Base-by-base conservation (phyloP, 768 basidiomycete species). In the Lentinula lateritia region DNA sequence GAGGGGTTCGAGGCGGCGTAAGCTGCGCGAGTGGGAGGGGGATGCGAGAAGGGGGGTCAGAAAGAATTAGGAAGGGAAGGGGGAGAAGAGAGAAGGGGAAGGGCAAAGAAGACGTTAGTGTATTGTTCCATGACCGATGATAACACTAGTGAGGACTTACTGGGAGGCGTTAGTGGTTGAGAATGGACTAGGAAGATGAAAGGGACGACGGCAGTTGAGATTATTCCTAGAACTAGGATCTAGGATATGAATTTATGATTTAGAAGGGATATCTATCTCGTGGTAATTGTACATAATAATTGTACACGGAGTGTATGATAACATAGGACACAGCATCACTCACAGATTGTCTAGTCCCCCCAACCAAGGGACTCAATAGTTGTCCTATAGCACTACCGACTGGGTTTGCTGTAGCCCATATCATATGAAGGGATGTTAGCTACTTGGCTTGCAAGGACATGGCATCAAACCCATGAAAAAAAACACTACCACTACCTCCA, bases 151-250 rank as follows among this genome's bases (percentile, higher is more conserved):
- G 23, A 23, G 23, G 34, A 61, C 81, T 43, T 71, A 93, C 92
- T 93, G 0, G 92, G 92, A 32, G 92, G 92, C 7, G 80, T 85
- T 20, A 90, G 90, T 6, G 92, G 92, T 1, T 79, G 76, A 36
- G 76, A 75, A 1, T 75, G 67, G 23, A 95, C 81, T 23, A 92
- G 69, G 52, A 93, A 75, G 2, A 83, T 75, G 18, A 79, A 75
- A 0, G 91, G 90, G 8, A 77, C 68, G 0, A 79, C 81, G 1
- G 74, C 89, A 1, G 88, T 89, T 15, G 83, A 83, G 16, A 92
- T 80, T 62, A 93, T 86, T 2, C 80, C 92, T 20, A 93, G 79
- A 5, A 89, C 74, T 5, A 93, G 74, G 52, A 92, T 78, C 90
- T 92, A 63, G 23, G 3, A 23, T 12, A 48, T 20, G 38, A n/a